Base-by-base conservation (phyloP, 2,329 filamentous ascomycete species). In the Plenodomus lindquistii region DNA sequence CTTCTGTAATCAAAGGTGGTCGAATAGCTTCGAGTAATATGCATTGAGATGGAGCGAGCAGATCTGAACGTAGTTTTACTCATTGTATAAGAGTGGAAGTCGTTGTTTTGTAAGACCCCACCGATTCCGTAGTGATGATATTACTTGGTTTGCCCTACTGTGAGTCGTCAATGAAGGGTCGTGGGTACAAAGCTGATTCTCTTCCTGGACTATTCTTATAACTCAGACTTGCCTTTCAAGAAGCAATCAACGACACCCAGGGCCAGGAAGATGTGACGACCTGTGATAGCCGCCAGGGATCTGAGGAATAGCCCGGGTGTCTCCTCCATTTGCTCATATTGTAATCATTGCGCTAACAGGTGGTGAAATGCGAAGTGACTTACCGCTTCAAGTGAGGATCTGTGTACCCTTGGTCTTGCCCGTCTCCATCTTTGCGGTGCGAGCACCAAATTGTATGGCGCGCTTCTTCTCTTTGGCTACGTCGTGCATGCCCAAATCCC, bases 381-480 rank as follows among this genome's bases (percentile, higher is more conserved):
- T 48, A 66, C 63, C 43, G 47, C 29, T 15, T 71, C 60, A 73
- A 29, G 59, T 65, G 37, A 80, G 55, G 10, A 73, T 48, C 15
- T 76, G 70, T 1, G 77, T 80, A 18, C 78, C 78, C 54, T 79
- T 80, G 0, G 71, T 75, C 52, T 71, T 76, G 8, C 76, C 74
- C 1, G 70, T 75, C 46, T 78, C 75, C 78, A 80, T 80, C 60
- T 67, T 70, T 2, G 67, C 67, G 6, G 67, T 70, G 10, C 68
- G 63, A 11, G 66, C 50, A 9, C 77, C 86, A 69, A 75, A 71
- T 35, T 71, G 68, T 11, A 91, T 88, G 16, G 93, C 93, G 65
- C 92, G 81, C 75, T 99, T 99, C 80, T 94, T 96, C 73, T 97
- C 92, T n/a, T 76, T 75, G 4, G 93, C 86, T 1, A 91, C 89